A percentile compares a stretch with the other conserved stretches of the same genome.
Evolutionary conservation across 2,329 filamentous ascomycete genomes (phyloP).

Genomic region (Trichoderma sp.): DNA sequence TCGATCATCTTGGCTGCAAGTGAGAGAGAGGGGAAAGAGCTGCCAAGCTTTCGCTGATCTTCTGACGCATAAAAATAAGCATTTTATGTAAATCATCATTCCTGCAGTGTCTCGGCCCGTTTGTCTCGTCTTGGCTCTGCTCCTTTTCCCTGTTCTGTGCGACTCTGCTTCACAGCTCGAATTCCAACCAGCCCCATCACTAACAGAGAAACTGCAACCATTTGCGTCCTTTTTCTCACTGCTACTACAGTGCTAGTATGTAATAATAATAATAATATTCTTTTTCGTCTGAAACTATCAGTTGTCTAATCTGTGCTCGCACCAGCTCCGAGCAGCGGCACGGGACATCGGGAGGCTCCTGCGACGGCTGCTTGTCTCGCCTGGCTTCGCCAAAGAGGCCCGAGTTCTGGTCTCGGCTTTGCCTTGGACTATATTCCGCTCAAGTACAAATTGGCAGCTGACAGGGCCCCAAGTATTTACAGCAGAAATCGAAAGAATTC

Average conservation of each 20-base stretch:
- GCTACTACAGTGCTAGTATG: no score
- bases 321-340: not conserved
- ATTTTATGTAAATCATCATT: not conserved
- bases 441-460: not conserved
- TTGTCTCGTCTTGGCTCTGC: not conserved
- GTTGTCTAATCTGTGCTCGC: not conserved
- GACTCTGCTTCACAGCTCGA: not conserved
- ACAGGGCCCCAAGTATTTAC: not conserved
- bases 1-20: not conserved
- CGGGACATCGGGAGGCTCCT: not conserved
- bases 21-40: not conserved
- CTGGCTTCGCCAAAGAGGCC: constrained; percentile 1
- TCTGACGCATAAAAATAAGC: not conserved
- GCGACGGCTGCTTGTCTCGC: not conserved
- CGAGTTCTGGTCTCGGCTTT: not conserved
- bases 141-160: not conserved
- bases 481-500: not conserved
- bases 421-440: not conserved
- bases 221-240: not conserved
- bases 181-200: not conserved
- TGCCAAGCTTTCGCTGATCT: not conserved
- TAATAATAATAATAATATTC: not conserved
- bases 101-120: not conserved
- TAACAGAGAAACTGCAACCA: not conserved
- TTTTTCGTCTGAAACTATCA: not conserved